A percentile compares a stretch with the other conserved stretches of the same genome.
phyloP scores from a whole-genome alignment of 768 basidiomycete species.

The Trametes cingulata region DNA sequence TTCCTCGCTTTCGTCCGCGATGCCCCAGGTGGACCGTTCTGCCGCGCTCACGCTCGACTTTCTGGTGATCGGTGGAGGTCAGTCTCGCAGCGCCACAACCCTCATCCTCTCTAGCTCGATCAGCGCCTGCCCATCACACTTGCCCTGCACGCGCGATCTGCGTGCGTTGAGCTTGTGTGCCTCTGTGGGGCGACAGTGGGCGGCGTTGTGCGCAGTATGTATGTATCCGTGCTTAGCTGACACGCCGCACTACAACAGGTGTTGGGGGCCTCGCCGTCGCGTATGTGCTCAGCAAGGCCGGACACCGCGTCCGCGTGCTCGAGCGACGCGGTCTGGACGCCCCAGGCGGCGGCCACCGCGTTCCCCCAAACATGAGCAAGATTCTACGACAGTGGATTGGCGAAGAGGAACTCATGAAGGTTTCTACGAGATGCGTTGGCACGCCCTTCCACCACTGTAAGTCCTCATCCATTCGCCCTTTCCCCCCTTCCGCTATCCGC shows the following conservation, averaged over 20 bases:
- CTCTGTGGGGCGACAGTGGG: neutral
- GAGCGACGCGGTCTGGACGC: slow-evolving; percentile 47
- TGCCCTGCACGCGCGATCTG: neutral
- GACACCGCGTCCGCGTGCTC: slow-evolving; percentile 61
- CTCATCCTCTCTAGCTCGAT: neutral
- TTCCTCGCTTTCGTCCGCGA: slow-evolving; percentile 10
- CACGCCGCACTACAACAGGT: slow-evolving; percentile 30
- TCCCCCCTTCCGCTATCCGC: neutral
- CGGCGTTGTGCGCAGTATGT: neutral
- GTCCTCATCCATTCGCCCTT: slow-evolving; percentile 16
- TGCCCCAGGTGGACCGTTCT: slow-evolving; percentile 24
- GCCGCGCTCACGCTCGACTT: slow-evolving; percentile 41
- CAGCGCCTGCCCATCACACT: slow-evolving; percentile 6
- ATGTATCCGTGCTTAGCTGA: neutral
- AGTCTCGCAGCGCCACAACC: slow-evolving; percentile 16
- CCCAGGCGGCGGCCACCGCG: slow-evolving; percentile 43
- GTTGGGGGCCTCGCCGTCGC: slow-evolving; percentile 60
- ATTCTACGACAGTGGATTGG: slow-evolving; percentile 59
- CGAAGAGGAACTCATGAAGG: slow-evolving; percentile 42
- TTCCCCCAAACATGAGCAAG: slow-evolving; percentile 61
- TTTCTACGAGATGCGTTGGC: slow-evolving; percentile 37
- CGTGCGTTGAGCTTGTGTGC: neutral
- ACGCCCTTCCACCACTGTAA: slow-evolving; percentile 38
- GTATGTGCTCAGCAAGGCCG: slow-evolving; percentile 52
- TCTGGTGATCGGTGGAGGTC: slow-evolving; percentile 50